Evolutionary conservation across 495 filamentous ascomycete species (phyloP).

Genomic region (Melanomma pulvis-pyrius): DNA sequence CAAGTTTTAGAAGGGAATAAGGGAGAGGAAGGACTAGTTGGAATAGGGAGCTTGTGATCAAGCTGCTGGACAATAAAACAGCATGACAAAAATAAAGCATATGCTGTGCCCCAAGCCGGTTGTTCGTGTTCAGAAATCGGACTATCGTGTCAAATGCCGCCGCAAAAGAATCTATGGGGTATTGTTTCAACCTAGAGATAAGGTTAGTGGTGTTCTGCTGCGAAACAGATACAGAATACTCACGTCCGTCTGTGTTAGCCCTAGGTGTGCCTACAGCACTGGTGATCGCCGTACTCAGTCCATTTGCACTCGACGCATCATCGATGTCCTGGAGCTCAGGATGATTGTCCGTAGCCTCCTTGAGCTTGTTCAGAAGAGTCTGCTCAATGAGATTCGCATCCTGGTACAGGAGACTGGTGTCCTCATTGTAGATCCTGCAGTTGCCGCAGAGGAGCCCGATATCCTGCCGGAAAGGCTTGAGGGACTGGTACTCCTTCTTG

Average conservation of each 20-base stretch:
- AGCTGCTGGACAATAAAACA: neutral
- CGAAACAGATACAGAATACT: neutral
- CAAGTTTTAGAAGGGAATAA: neutral
- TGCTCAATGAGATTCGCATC: conserved; percentile 83
- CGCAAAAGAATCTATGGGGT: conserved; percentile 12
- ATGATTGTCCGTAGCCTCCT: conserved; percentile 68
- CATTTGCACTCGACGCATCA: conserved; percentile 58
- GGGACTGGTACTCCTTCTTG: conserved; percentile 81
- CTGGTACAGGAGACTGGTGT: conserved; percentile 83
- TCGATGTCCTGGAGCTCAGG: conserved; percentile 77
- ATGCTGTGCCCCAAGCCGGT: neutral
- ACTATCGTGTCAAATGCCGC: conserved; percentile 9
- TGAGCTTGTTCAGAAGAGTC: conserved; percentile 65
- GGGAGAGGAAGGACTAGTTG: neutral
- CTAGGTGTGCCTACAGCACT: conserved; percentile 68
- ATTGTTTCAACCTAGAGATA: conserved; percentile 6
- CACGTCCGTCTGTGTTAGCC: conserved; percentile 40
- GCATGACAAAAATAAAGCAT: neutral
- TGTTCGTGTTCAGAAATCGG: conserved; percentile 6
- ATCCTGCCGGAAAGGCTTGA: conserved; percentile 79
- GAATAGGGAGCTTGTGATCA: neutral
- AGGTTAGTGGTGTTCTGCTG: neutral
- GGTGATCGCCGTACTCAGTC: conserved; percentile 67
- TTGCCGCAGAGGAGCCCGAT: conserved; percentile 84
- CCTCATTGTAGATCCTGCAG: conserved; percentile 94